phyloP scores from a whole-genome alignment of 805 yeast species.

The Starmerella ratchasimensis region DNA sequence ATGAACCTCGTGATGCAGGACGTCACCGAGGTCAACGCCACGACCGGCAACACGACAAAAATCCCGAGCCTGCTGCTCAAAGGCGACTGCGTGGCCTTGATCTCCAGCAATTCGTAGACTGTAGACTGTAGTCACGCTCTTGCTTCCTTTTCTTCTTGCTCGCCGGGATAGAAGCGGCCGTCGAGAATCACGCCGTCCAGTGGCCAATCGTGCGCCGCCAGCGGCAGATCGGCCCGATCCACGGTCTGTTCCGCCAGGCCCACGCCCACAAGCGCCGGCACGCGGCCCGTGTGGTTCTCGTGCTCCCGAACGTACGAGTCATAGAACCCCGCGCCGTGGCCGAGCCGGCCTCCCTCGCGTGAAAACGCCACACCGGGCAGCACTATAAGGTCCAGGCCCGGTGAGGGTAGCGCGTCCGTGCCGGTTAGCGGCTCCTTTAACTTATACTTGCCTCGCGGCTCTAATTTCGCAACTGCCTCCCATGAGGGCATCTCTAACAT shows the following conservation, averaged over 20 bases:
- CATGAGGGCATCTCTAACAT: slow-evolving; percentile 40
- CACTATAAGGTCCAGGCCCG: slow-evolving; percentile 54
- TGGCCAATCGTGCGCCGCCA: slow-evolving; percentile 49
- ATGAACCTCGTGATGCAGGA: slow-evolving; percentile 69
- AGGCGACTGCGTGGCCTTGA: slow-evolving; percentile 86
- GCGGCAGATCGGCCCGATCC: slow-evolving; percentile 31
- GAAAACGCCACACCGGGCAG: slow-evolving; percentile 83
- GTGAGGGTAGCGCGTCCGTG: slow-evolving; percentile 18
- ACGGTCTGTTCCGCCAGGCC: slow-evolving; percentile 55
- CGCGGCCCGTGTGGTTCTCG: neutral
- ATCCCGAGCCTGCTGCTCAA: slow-evolving; percentile 53
- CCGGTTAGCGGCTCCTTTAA: slow-evolving; percentile 51
- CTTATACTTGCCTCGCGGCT: slow-evolving; percentile 55
- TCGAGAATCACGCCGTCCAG: slow-evolving; percentile 43
- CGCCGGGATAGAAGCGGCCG: slow-evolving; percentile 15
- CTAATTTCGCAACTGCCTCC: slow-evolving; percentile 33
- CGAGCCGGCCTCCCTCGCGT: slow-evolving; percentile 41
- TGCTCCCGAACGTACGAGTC: slow-evolving; percentile 53
- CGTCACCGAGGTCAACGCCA: slow-evolving; percentile 48
- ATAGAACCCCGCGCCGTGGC: slow-evolving; percentile 90
- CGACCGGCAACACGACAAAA: slow-evolving; percentile 35
- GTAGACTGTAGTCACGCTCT: neutral
- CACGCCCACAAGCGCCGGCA: slow-evolving; percentile 37
- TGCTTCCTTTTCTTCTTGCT: neutral
- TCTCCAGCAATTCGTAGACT: slow-evolving; percentile 26